phyloP scores from a whole-genome alignment of 805 yeast genomes.

The Grigorovia transvaalensis region DNA sequence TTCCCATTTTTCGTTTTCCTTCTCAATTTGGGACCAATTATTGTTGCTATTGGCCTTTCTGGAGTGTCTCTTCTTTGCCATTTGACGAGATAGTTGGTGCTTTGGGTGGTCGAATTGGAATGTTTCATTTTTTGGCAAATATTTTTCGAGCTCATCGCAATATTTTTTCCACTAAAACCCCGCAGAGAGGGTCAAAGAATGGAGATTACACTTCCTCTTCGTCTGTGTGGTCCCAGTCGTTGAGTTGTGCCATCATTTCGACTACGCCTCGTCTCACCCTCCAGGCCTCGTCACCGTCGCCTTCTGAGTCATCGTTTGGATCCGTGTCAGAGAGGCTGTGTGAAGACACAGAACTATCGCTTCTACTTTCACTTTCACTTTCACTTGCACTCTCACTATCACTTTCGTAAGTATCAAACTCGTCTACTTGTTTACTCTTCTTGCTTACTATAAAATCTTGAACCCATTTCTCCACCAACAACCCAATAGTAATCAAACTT shows the following conservation, averaged over 20 bases:
- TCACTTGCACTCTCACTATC: too few relatives aligned
- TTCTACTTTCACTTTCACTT: too few relatives aligned
- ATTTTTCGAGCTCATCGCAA: not conserved
- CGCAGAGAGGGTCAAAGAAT: not conserved
- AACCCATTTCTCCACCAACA: conserved; percentile 31
- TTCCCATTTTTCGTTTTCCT: conserved; percentile 82
- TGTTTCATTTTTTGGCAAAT: not conserved
- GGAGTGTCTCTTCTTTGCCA: conserved; percentile 4
- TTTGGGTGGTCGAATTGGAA: not conserved
- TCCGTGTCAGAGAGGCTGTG: not conserved
- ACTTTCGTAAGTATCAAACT: not conserved
- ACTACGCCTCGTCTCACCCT: conserved; percentile 11
- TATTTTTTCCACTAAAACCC: not conserved
- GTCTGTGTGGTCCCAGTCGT: conserved; percentile 20
- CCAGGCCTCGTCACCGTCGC: not conserved
- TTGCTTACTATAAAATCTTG: conserved; percentile 18
- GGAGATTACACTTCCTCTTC: conserved; percentile 3
- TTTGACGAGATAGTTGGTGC: not conserved
- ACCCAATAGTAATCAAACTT: conserved; percentile 29
- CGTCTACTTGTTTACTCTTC: not conserved
- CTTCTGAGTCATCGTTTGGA: conserved; percentile 1
- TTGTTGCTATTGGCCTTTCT: conserved; percentile 25
- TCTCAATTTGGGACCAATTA: conserved; percentile 58
- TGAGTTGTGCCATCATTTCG: conserved; percentile 14
- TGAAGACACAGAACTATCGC: too few relatives aligned